phyloP scores from a whole-genome alignment of 306 rosid species.

The Delonix regia region DNA sequence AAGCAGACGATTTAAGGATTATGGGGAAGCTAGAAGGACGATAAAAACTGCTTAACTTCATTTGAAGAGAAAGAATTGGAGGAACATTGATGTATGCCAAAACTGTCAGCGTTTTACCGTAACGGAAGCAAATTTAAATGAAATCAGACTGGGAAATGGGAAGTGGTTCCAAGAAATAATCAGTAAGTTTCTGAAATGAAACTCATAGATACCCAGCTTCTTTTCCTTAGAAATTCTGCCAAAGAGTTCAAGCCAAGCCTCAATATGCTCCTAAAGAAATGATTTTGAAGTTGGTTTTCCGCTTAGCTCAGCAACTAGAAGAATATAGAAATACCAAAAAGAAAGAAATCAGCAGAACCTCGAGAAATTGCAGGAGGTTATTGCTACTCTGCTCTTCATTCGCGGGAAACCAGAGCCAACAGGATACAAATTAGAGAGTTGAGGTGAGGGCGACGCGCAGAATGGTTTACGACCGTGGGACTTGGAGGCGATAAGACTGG shows the following conservation, averaged over 20 bases:
- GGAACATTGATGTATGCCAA: not conserved
- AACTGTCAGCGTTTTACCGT: not conserved
- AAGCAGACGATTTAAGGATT: constrained; percentile 35
- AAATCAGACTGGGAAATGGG: not conserved
- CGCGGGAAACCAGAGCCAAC: no score
- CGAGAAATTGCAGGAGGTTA: not conserved
- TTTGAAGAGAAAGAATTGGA: constrained; percentile 34
- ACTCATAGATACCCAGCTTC: not conserved
- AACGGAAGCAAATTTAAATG: not conserved
- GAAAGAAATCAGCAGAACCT: not conserved
- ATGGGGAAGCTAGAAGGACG: constrained; percentile 34
- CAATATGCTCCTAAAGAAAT: not conserved
- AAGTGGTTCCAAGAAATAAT: not conserved
- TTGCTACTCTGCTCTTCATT: not conserved
- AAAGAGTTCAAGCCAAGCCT: not conserved
- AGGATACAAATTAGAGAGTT: not conserved
- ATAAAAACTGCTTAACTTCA: constrained; percentile 50
- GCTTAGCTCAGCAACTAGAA: not conserved
- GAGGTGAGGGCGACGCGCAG: not conserved
- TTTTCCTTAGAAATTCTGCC: constrained; percentile 4
- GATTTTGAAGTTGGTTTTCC: not conserved
- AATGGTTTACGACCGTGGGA: not conserved
- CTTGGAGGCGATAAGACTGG: not conserved
- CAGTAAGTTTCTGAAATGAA: not conserved
- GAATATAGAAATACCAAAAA: not conserved